Percentiles rank a stretch among this genome's conserved stretches.
Evolutionary conservation across 2,329 filamentous ascomycete genomes (phyloP).

Genomic region (Aspergillus texensis): DNA sequence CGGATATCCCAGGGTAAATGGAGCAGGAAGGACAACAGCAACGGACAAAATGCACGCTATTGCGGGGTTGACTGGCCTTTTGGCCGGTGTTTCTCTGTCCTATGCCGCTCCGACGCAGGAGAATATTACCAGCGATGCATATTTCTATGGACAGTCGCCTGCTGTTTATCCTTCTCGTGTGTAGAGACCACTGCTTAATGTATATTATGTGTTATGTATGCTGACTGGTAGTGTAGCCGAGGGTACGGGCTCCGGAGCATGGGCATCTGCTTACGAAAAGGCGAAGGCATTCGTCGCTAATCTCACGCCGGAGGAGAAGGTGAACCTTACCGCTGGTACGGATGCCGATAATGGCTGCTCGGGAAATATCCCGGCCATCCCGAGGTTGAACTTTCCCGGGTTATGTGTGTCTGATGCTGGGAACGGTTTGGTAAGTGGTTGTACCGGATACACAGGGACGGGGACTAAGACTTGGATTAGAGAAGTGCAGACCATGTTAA

Average conservation of each 20-base stretch:
- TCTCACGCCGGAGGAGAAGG: conserved; percentile 47
- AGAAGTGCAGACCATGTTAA: conserved; percentile 36
- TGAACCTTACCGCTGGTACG: conserved; percentile 36
- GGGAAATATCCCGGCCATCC: conserved; percentile 35
- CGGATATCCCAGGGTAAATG: background rate
- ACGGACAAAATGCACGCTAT: conserved; percentile 8
- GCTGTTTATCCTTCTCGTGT: conserved; percentile 28
- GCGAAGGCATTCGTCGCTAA: conserved; percentile 43
- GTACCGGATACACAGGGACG: fast-evolving
- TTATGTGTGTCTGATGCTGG: conserved; percentile 48
- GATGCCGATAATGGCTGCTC: conserved; percentile 30
- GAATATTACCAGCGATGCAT: conserved; percentile 26
- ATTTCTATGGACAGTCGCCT: conserved; percentile 29
- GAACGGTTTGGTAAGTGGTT: conserved; percentile 39
- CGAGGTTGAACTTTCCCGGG: conserved; percentile 37
- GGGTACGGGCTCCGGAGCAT: conserved; percentile 33
- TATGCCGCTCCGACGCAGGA: conserved; percentile 16
- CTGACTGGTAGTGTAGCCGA: conserved; percentile 17
- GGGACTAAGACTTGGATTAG: conserved; percentile 9
- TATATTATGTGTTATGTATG: background rate
- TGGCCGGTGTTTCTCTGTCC: conserved; percentile 12
- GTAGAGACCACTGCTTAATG: background rate
- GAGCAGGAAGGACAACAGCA: background rate
- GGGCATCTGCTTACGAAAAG: conserved; percentile 40
- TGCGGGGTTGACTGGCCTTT: conserved; percentile 4